Percentiles rank a stretch among this genome's conserved stretches.
Evolutionary conservation across 345 rosid species (phyloP).

Genomic region (Capsella bursapastoris): DNA sequence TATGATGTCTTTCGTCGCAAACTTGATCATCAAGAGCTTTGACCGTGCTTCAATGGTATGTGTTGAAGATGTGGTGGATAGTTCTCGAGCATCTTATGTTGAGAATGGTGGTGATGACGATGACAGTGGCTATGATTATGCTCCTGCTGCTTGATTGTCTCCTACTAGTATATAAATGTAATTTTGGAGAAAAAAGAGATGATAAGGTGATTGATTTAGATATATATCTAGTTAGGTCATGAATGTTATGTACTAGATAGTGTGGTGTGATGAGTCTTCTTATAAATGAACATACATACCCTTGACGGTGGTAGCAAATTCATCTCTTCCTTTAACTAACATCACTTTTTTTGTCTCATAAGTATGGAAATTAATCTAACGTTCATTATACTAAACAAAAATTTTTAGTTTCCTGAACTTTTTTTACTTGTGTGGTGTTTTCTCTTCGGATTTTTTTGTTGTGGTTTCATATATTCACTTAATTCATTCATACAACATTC

Average conservation of each 20-base stretch:
- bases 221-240: neutral
- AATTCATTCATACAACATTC: too few species aligned
- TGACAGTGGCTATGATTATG: constrained; percentile 38
- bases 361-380: too few species aligned
- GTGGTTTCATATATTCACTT: too few species aligned
- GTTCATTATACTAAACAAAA: too few species aligned
- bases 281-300: neutral
- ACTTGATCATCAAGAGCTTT: too few species aligned
- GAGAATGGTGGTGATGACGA: constrained; percentile 45
- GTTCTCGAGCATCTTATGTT: neutral
- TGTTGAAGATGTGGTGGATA: constrained; percentile 31
- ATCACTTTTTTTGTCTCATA: too few species aligned
- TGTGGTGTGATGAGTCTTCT: constrained; percentile 7
- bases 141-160: constrained; percentile 39
- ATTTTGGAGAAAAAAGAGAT: neutral
- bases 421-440: too few species aligned
- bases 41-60: too few species aligned
- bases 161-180: neutral
- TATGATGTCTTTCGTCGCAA: constrained; percentile 13
- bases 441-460: too few species aligned
- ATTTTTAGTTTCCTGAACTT: too few species aligned
- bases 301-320: neutral
- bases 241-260: constrained; percentile 4
- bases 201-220: neutral
- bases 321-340: neutral